Base-by-base conservation (phyloP, 2,329 filamentous ascomycete species). In the Colletotrichum liaoningense region DNA sequence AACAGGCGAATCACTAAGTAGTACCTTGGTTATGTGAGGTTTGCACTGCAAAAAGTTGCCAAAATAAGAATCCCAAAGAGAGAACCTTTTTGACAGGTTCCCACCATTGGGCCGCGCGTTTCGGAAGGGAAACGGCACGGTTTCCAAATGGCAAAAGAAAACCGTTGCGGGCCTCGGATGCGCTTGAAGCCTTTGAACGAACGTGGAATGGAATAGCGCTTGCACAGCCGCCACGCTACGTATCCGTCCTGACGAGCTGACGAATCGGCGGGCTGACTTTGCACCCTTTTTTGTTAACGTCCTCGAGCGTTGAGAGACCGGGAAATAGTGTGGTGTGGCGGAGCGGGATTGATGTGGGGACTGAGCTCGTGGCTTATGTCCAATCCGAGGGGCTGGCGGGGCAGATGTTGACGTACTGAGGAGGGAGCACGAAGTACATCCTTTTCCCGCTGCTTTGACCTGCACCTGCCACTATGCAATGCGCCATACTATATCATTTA, bases 31-130 rank as follows among this genome's bases (percentile, higher is more conserved):
- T 35, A 35, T 35, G 33, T 35, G 9, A 35, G 12, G 14, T 16
- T 42, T 42, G 38, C 38, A 42, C 38, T 42, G 38, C 38, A 42
- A 42, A 38, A 19, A 42, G 33, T 19, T 42, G 14, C 38, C 38
- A 19, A 42, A 42, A 42, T 19, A 42, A 42, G 14, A 38, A 55
- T 14, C 19, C 9, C 24, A n/a, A 16, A 49, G 30, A 54, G n/a
- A 58, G 9, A 35, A 24, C 26, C 19, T 3, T 54, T 14, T 24
- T 28, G 14, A 55, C 46, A 38, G 28, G 46, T 35, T 42, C 28
- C 19, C 16, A 24, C 58, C 66, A 65, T 71, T 62, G 26, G 67
- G 71, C 67, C 70, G 67, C 70, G 70, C 60, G 70, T 73, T 71
- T 66, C 60, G 59, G 66, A 54, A 63, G 7, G n/a, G 28, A 38